phyloP scores from a whole-genome alignment of 257 asterid genomes.

The Orobanche coerulescens region DNA sequence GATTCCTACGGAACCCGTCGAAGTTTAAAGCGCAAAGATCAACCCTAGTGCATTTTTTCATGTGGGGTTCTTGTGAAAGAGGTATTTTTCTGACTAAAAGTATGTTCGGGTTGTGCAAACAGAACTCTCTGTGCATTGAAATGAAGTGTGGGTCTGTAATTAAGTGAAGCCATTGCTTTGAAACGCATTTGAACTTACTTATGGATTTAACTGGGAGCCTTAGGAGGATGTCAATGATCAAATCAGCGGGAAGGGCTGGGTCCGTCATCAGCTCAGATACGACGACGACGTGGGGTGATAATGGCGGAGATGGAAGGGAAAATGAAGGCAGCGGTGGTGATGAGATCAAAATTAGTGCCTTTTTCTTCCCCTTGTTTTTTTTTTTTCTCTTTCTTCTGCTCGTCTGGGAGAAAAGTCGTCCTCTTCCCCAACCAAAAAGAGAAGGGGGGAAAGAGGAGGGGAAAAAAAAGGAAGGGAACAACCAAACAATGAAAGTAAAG shows the following conservation, averaged over 20 bases:
- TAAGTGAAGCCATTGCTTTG: slow-evolving; percentile 42
- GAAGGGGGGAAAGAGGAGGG: no score
- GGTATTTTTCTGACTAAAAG: slow-evolving; percentile 32
- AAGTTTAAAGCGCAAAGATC: slow-evolving; percentile 36
- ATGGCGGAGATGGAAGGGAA: slow-evolving; percentile 3
- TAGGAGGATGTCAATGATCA: slow-evolving; percentile 36
- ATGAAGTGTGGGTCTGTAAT: slow-evolving; percentile 35
- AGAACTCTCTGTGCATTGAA: slow-evolving; percentile 25
- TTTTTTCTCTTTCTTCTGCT: slow-evolving; percentile 7
- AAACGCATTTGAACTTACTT: slow-evolving; percentile 50
- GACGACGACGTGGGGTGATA: slow-evolving; percentile 20
- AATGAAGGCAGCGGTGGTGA: background rate
- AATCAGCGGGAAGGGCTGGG: slow-evolving; percentile 34
- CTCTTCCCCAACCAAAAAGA: background rate
- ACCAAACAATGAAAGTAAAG: no score
- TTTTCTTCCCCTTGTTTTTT: slow-evolving; percentile 18
- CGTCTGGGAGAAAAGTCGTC: background rate
- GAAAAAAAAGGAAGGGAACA: no score
- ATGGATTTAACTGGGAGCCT: slow-evolving; percentile 40
- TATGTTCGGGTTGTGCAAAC: slow-evolving; percentile 29
- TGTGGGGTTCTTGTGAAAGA: slow-evolving; percentile 23
- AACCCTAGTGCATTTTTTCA: slow-evolving; percentile 28
- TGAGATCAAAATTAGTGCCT: slow-evolving; percentile 21
- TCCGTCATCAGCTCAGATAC: slow-evolving; percentile 20
- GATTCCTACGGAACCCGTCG: slow-evolving; percentile 35